Evolutionary conservation across 2,329 filamentous ascomycete species (phyloP), one percentile per base, ranked within the genome.

Genomic region (Sporothrix curviconia): DNA sequence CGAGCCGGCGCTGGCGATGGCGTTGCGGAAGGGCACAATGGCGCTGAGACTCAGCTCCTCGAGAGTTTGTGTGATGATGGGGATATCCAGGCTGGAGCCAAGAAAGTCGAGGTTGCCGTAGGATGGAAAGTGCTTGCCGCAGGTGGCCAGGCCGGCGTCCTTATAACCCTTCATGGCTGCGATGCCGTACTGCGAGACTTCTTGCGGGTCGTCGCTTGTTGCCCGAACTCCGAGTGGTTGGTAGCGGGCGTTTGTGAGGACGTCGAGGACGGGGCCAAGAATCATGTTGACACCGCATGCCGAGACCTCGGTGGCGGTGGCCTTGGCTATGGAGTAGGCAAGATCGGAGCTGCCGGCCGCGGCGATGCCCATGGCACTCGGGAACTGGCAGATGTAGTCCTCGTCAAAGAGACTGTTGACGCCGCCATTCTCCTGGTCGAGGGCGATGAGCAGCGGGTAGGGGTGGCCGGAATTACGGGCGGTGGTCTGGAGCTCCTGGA

Each of bases 371-470:
- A 99, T 97, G 61, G 92, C 89, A 67, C 92, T 96, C 8, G 94
- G 94, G 65, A 96, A 99, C 69, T 97, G 94, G 63, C 90, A 91
- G 64, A 97, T 92, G 69, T 92, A 94, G 67, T 94, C 90, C 65
- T 96, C 91, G 70, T 97, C 92, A 67, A 95, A 96, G 2, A 97
- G 80, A 72, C 90, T 96, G 75, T 96, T 97, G 70, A 96, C 92
- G 3, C 92, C 92, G 62, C 94, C 94, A 83, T 99, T 97, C 71
- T 99, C 94, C 70, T 99, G 94, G 68, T 97, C 94, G 37, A 97
- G 77, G 39, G 89, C 92, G 65, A 99, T 96, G 56, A 95, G 78
- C 17, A 99, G 76, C 2, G 94, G 94, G 3, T 92, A 86, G 3
- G 89, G 87, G 71, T 97, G 92, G 19, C 92, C 92, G 59, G 92